Conservation (phyloP, 495 filamentous ascomycete genomes). For the Cladorrhinum samala region DNA sequence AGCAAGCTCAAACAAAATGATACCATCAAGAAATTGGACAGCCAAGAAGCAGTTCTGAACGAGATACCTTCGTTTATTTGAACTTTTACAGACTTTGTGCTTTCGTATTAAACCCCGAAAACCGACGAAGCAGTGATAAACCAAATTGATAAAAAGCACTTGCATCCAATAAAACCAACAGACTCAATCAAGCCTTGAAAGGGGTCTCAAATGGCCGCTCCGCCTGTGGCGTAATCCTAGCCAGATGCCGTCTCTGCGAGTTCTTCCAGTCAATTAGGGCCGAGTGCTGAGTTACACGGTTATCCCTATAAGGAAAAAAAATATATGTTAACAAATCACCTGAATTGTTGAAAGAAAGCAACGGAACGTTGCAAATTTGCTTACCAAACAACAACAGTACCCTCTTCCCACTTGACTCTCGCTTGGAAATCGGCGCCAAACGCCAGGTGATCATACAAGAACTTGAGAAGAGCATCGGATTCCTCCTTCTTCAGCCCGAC, state of each 20-base stretch:
- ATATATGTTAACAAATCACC: too few relatives aligned
- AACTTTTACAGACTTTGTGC: too few relatives aligned
- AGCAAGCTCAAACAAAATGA: constrained; percentile 4
- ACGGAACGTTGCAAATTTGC: neutral
- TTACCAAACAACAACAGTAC: constrained; percentile 74
- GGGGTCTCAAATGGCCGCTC: constrained; percentile 68
- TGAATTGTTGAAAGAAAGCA: too few relatives aligned
- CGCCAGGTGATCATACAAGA: constrained; percentile 81
- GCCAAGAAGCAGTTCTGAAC: constrained; percentile 12
- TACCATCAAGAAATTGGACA: constrained; percentile 6
- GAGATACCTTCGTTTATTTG: constrained; percentile 18
- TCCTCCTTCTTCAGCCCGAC: constrained; percentile 74
- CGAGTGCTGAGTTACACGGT: constrained; percentile 73
- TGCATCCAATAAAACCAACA: constrained; percentile 1
- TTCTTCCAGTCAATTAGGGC: constrained; percentile 73
- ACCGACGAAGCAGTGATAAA: too few relatives aligned
- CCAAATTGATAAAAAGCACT: neutral
- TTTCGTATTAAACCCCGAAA: too few relatives aligned
- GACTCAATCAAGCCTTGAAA: constrained; percentile 37
- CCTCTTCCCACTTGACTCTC: constrained; percentile 75
- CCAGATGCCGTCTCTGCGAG: constrained; percentile 73
- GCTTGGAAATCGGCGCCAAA: constrained; percentile 82
- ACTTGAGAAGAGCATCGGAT: constrained; percentile 72
- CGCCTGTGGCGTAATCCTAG: constrained; percentile 78
- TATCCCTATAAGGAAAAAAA: too few relatives aligned